These are phyloP conservation scores for Penicillium desertorum DNA, from an alignment of 495 filamentous ascomycete species.

Conservation along the genomic window DNA sequence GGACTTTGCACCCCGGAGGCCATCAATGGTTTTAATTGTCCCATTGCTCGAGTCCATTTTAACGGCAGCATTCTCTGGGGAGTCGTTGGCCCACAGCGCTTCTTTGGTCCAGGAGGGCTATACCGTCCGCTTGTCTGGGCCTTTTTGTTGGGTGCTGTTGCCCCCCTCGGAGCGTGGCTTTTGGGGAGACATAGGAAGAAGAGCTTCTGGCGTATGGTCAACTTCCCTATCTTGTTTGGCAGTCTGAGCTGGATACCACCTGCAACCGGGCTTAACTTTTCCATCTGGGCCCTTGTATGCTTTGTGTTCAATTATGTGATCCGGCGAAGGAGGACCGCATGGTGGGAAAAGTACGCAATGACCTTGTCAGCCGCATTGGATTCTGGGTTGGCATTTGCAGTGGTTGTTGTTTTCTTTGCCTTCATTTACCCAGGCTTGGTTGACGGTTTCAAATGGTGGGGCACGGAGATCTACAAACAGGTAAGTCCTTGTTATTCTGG, in stretches of 20 bases:
- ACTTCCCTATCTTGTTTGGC: conserved; percentile 46
- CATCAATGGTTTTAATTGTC: conserved; percentile 83
- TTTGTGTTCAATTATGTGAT: conserved; percentile 79
- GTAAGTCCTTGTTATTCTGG: neutral
- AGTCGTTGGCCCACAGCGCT: conserved; percentile 72
- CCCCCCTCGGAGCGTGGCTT: conserved; percentile 67
- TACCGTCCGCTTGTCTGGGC: conserved; percentile 63
- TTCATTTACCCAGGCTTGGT: conserved; percentile 31
- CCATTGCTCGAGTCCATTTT: conserved; percentile 85
- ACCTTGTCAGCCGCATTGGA: conserved; percentile 80
- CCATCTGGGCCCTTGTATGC: conserved; percentile 59
- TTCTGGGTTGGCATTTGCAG: conserved; percentile 73
- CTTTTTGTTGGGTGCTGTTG: conserved; percentile 70
- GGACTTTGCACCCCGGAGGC: conserved; percentile 74
- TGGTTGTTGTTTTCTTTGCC: conserved; percentile 80
- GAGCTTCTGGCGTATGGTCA: conserved; percentile 40
- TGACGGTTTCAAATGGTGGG: conserved; percentile 32
- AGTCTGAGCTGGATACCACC: conserved; percentile 73
- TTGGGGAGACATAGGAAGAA: conserved; percentile 54
- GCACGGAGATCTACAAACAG: conserved; percentile 35
- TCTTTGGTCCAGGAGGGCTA: conserved; percentile 67
- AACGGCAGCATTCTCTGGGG: conserved; percentile 89
- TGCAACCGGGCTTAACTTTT: conserved; percentile 47
- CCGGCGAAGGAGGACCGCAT: conserved; percentile 59
- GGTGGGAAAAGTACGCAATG: conserved; percentile 92